These are phyloP conservation scores for Boletellus ananiceps DNA, from an alignment of 768 basidiomycete genomes.

Conservation along the genomic window DNA sequence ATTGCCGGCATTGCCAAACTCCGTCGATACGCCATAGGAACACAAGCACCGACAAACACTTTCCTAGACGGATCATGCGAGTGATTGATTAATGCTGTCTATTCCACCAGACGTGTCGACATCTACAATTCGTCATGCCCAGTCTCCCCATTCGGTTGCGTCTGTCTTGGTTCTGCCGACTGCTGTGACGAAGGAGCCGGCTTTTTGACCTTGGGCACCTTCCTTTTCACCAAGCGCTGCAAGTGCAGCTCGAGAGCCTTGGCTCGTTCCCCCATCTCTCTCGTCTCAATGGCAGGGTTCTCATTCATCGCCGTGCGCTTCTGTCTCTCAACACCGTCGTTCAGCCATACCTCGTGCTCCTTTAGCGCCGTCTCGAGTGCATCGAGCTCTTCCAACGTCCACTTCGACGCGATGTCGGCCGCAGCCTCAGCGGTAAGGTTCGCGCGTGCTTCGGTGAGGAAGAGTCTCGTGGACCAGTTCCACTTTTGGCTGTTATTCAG, in stretches of 20 bases:
- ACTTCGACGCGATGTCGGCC: conserved; percentile 65
- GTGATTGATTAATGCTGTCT: conserved; percentile 5
- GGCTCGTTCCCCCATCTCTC: conserved; percentile 80
- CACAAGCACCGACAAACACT: conserved; percentile 27
- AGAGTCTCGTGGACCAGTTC: conserved; percentile 85
- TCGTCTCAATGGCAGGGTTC: conserved; percentile 81
- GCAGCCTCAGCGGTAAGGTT: conserved; percentile 68
- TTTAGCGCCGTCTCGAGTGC: conserved; percentile 69
- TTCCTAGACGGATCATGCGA: too few relatives aligned
- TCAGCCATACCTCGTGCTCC: conserved; percentile 82
- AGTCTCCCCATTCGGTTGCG: conserved; percentile 15
- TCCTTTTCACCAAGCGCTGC: conserved; percentile 64
- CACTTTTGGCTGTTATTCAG: conserved; percentile 81
- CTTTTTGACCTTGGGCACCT: conserved; percentile 61
- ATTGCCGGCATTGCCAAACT: background rate
- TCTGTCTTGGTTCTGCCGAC: conserved; percentile 12
- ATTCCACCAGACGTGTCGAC: conserved; percentile 9
- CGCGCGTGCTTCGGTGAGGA: conserved; percentile 72
- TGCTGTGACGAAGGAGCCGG: conserved; percentile 1
- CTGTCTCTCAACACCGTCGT: conserved; percentile 78
- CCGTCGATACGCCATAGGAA: background rate
- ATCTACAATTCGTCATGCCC: conserved; percentile 31
- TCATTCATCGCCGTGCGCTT: conserved; percentile 66
- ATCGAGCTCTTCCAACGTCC: conserved; percentile 83
- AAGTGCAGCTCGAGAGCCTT: conserved; percentile 75